These are phyloP conservation scores for Mycena filopes DNA, from an alignment of 768 basidiomycete genomes.

Conservation along the genomic window DNA sequence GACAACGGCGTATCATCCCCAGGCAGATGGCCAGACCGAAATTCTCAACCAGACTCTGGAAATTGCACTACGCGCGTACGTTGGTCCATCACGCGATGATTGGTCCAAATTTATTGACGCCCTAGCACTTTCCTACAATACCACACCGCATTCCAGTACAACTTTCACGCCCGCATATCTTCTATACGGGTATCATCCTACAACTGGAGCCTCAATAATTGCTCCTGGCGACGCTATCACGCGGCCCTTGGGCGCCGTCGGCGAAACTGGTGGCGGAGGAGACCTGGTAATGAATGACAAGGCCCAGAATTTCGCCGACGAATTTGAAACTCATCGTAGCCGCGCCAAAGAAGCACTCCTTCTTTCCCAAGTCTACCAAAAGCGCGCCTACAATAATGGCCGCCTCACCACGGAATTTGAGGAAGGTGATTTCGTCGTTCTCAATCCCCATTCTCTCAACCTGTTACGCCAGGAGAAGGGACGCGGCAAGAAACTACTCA, in stretches of 20 bases:
- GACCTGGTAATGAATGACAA: slow-evolving; percentile 1
- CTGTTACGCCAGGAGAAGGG: slow-evolving; percentile 29
- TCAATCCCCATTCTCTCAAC: slow-evolving; percentile 34
- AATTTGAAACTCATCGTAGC: slow-evolving; percentile 3
- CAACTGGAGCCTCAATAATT: slow-evolving; percentile 6
- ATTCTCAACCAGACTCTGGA: slow-evolving; percentile 45
- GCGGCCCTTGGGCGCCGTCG: too few species aligned
- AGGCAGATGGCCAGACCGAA: slow-evolving; percentile 51
- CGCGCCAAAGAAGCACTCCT: slow-evolving; percentile 4
- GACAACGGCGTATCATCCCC: slow-evolving; percentile 42
- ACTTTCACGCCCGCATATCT: slow-evolving; percentile 40
- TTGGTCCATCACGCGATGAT: slow-evolving; percentile 35
- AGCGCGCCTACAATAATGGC: slow-evolving; percentile 28
- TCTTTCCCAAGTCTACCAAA: slow-evolving; percentile 24
- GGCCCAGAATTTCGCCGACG: slow-evolving; percentile 7
- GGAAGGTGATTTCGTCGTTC: slow-evolving; percentile 33
- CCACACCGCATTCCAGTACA: slow-evolving; percentile 24
- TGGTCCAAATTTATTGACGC: slow-evolving; percentile 39
- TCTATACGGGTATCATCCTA: slow-evolving; percentile 39
- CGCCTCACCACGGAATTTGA: slow-evolving; percentile 18
- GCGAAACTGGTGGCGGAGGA: neutral
- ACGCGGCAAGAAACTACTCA: slow-evolving; percentile 35
- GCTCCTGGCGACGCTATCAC: too few species aligned
- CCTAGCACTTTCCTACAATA: slow-evolving; percentile 45
- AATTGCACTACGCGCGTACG: slow-evolving; percentile 42